Percentiles rank a stretch among this genome's conserved stretches.
phyloP scores from a whole-genome alignment of 805 yeast species.

The Sugiyamaella marilandica region DNA sequence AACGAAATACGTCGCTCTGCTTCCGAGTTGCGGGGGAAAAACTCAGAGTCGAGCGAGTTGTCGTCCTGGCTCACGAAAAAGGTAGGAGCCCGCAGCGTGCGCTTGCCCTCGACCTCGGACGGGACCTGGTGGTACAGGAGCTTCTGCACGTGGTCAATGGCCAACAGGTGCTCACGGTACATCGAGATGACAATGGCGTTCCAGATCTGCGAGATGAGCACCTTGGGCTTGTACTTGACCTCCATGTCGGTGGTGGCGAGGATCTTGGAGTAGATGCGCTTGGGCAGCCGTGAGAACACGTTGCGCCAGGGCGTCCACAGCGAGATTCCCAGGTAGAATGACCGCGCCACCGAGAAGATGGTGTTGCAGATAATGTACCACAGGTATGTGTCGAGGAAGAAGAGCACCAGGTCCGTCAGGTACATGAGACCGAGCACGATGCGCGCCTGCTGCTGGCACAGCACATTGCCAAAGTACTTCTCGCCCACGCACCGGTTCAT shows the following conservation, averaged over 20 bases:
- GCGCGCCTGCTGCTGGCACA: slow-evolving; percentile 83
- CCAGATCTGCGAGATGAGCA: slow-evolving; percentile 97
- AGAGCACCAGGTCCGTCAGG: slow-evolving; percentile 85
- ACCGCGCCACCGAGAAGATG: slow-evolving; percentile 93
- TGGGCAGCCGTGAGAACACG: slow-evolving; percentile 94
- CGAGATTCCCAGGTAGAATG: slow-evolving; percentile 98
- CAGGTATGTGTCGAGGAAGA: slow-evolving; percentile 97
- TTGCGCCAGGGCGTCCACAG: slow-evolving; percentile 99
- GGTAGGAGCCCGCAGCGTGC: slow-evolving; percentile 98
- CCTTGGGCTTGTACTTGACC: slow-evolving; percentile 97
- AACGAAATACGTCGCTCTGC: slow-evolving; percentile 99
- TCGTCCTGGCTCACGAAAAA: slow-evolving; percentile 98
- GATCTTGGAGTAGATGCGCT: slow-evolving; percentile 96
- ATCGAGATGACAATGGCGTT: slow-evolving; percentile 97
- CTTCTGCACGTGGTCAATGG: slow-evolving; percentile 98
- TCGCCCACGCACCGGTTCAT: slow-evolving; percentile 94
- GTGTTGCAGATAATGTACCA: slow-evolving; percentile 97
- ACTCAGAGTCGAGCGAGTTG: slow-evolving; percentile 87
- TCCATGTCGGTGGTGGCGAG: slow-evolving; percentile 99
- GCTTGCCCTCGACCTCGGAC: slow-evolving; percentile 94
- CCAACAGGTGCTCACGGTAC: slow-evolving; percentile 98
- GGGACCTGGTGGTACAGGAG: slow-evolving; percentile 98
- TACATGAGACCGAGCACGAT: slow-evolving; percentile 90
- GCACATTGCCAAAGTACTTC: slow-evolving; percentile 68
- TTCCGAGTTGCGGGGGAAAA: slow-evolving; percentile 94